Base-by-base conservation (phyloP, 352 stramenopile genomes). In the Globisporangium spiculum region DNA sequence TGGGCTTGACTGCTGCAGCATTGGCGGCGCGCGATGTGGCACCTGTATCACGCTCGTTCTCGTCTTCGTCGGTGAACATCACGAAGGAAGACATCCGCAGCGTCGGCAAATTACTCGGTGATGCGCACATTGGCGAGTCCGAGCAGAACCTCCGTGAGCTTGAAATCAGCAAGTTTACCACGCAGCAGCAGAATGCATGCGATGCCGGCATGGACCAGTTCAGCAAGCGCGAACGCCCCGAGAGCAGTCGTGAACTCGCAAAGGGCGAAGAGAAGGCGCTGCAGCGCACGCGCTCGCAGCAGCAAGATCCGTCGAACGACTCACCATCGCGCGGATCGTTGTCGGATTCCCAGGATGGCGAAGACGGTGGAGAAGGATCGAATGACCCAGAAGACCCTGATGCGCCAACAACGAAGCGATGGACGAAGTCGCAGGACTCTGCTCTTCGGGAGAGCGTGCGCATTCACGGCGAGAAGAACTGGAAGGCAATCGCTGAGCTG, bases 391-490 rank as follows among this genome's bases (percentile, higher is more conserved):
- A 92, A 46, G 80, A 95, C 60, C 77, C 79, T 0, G 86, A 95
- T 8, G 88, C 88, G 44, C 88, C 86, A 50, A 89, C 86, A 4
- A 92, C 88, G 48, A 94, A 93, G 75, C 84, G 88, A 60, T 97
- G 90, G 90, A 96, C 89, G 20, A 92, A 93, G 71, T 76, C 75
- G n/a, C 85, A 97, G 69, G 90, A 97, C 73, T 77, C 87, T 20
- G 84, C 87, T 30, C 79, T 97, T 63, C 84, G 89, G 46, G 82
- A 93, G 57, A 93, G 82, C 26, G 90, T 97, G 58, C 81, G 79
- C 22, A 82, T 93, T 55, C 85, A 95, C 65, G 87, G 88, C 26
- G 88, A 94, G 67, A 92, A 94, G 71, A 96, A 96, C 75, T 97
- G 90, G 90, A 96, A 96, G 65, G 84, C 86, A 22, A 96, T 96